Base-by-base conservation (phyloP, 1,284 basidiomycete genomes). In the Trichosporon sp. region DNA sequence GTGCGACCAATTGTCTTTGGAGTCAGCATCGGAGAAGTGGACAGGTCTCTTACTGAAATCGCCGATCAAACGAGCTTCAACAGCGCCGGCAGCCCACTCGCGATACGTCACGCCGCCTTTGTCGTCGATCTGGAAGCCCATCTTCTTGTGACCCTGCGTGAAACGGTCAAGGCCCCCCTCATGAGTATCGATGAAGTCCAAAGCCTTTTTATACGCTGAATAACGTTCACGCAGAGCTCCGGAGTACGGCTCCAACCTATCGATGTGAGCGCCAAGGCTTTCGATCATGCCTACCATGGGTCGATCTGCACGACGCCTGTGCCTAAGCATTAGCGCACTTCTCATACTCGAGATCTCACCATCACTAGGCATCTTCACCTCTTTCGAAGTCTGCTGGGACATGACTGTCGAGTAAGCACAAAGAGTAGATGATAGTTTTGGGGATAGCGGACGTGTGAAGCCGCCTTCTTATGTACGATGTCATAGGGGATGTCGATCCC, bases 71-170 rank as follows among this genome's bases (percentile, higher is more conserved):
- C 83, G 85, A 1, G 95, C 95, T 72, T 89, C 87, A 56, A 78
- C 82, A 13, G 89, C 95, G 71, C 91, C 92, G 0, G 95, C 94
- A 6, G 95, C 95, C 95, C 95, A 99, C 78, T 99, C 95, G 72
- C 90, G 85, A 78, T 98, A 99, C 8, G 85, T 82, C 37, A 98
- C 86, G 31, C 88, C 84, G 58, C 88, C 88, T 62, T 89, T 85
- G 23, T 81, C 76, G 56, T 84, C 83, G 44, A 92, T 85, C 63
- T 90, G 88, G 71, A 99, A 84, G 37, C 95, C 95, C 82, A 90
- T 91, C 68, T 86, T 86, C 69, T 89, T 84, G 81, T 94, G 96
- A 13, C 93, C 92, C 74, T 88, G 86, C 3, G 91, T 89, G 79
- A 98, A 99, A 8, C 83, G 82, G 61, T 94, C 92, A 73, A 94